Percentiles rank a stretch among this genome's conserved stretches.
phyloP scores from a whole-genome alignment of 176 grass and related monocot genomes.

The Eragrostis curvula region DNA sequence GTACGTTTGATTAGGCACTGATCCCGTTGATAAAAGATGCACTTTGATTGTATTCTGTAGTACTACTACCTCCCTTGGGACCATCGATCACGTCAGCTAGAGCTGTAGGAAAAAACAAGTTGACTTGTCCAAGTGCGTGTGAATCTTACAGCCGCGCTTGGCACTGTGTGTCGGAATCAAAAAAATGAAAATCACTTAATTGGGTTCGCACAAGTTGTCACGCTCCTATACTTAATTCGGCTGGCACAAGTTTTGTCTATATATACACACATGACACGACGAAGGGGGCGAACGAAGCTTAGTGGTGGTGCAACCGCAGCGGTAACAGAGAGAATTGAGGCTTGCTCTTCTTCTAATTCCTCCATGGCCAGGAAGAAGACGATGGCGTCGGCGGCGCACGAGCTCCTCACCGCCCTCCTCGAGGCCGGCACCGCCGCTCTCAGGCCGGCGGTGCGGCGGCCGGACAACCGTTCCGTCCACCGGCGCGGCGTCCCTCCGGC shows the following conservation, averaged over 20 bases:
- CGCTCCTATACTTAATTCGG: not conserved
- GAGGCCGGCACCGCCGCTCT: not conserved
- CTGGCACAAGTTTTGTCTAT: not conserved
- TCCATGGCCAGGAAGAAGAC: conserved; percentile 28
- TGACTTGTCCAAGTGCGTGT: not conserved
- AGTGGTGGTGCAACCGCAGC: not conserved
- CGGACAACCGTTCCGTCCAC: not conserved
- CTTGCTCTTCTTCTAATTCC: not conserved
- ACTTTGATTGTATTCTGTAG: too few relatives aligned
- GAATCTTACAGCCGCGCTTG: not conserved
- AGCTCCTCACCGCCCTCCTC: conserved; percentile 28
- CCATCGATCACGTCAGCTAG: not conserved
- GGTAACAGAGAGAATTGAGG: not conserved
- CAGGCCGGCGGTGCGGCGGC: not conserved
- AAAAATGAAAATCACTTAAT: not conserved
- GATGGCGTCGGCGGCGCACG: not conserved
- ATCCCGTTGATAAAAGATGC: too few relatives aligned
- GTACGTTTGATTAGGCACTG: too few relatives aligned
- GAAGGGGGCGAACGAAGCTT: not conserved
- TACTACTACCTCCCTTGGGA: too few relatives aligned
- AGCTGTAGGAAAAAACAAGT: not conserved
- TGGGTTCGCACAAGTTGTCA: too few relatives aligned
- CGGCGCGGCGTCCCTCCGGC: conserved; percentile 5
- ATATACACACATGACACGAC: too few relatives aligned
- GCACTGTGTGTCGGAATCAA: not conserved